Conservation (phyloP, 352 stramenopile species). For the Globisporangium barbulae region DNA sequence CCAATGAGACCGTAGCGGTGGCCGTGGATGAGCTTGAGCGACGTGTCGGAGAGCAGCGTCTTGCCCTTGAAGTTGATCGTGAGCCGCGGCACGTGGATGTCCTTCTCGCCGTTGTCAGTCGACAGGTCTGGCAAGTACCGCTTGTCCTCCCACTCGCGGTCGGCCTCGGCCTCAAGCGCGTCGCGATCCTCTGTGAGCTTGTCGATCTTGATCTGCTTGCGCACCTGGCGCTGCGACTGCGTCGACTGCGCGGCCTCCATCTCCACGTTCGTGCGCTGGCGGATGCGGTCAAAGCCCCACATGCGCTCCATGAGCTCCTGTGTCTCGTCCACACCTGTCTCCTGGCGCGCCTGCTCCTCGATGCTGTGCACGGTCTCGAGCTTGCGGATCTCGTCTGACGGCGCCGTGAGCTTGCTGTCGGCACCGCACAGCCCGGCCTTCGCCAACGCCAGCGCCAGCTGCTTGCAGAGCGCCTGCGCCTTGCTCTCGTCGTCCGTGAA, state of each 20-base stretch:
- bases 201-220: constrained; percentile 74
- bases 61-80: constrained; percentile 91
- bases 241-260: constrained; percentile 73
- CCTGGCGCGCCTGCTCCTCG: constrained; percentile 58
- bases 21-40: constrained; percentile 84
- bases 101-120: constrained; percentile 77
- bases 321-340: constrained; percentile 45
- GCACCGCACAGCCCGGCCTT: constrained; percentile 20
- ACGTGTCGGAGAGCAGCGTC: constrained; percentile 81
- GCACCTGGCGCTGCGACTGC: constrained; percentile 75
- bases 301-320: constrained; percentile 76
- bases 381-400: constrained; percentile 38
- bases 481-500: constrained; percentile 42
- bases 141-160: constrained; percentile 78
- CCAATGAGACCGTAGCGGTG: constrained; percentile 92
- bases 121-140: constrained; percentile 72
- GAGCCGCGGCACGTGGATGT: constrained; percentile 87
- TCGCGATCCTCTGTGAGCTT: constrained; percentile 57
- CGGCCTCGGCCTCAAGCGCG: constrained; percentile 52
- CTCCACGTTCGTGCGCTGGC: constrained; percentile 67
- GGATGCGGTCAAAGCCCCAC: constrained; percentile 87
- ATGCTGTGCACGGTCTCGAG: constrained; percentile 68
- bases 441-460: constrained; percentile 39
- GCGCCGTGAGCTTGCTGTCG: constrained; percentile 16
- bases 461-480: constrained; percentile 34